Base-by-base conservation (phyloP, 257 asterid species). In the Solanum corneliomulleri region DNA sequence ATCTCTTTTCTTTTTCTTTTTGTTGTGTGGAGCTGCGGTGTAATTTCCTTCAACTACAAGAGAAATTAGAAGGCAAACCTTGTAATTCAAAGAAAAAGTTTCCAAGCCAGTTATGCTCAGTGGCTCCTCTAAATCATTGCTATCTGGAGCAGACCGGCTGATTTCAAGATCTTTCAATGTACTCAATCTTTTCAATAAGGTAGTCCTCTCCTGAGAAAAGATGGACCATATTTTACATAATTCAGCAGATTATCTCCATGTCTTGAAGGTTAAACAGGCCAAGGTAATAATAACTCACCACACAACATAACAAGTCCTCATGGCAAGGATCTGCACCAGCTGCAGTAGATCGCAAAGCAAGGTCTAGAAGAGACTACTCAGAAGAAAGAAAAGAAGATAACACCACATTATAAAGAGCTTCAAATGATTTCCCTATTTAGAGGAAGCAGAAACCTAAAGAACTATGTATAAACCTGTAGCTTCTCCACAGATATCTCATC, bases 311-410 rank as follows among this genome's bases (percentile, higher is more conserved):
- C 86, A 97, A 91, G 93, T 97, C 99, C 91, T 97, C 99, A n/a
- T 94, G 96, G 87, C 87, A 95, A 87, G 98, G 97, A 93, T 97
- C 99, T 39, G 98, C 99, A 84, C 94, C 98, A 87, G 98, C 98
- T 75, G 98, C 98, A 82, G 98, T 92, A 87, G 96, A 93, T 89
- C 99, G 95, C 93, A 95, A 89, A 86, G 99, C 99, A 88, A 97
- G 98, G 94, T 97, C 99, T 92, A 97, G 92, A 86, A 97, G 98
- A 87, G 99, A 97, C 99, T 97, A 78, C 62, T 44, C 80, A 74
- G 90, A 90, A 66, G 85, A 91, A 82, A 82, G 39, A 45, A 70
- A 31, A 77, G 70, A 44, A 37, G 45, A 29, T 60, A 69, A 35
- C 58, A 3, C 70, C 86, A 82, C 18, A 60, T 20, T 35, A 27